A percentile compares a stretch with the other conserved stretches of the same genome.
Conservation (phyloP, 768 basidiomycete genomes). For the Suillus spraguei region DNA sequence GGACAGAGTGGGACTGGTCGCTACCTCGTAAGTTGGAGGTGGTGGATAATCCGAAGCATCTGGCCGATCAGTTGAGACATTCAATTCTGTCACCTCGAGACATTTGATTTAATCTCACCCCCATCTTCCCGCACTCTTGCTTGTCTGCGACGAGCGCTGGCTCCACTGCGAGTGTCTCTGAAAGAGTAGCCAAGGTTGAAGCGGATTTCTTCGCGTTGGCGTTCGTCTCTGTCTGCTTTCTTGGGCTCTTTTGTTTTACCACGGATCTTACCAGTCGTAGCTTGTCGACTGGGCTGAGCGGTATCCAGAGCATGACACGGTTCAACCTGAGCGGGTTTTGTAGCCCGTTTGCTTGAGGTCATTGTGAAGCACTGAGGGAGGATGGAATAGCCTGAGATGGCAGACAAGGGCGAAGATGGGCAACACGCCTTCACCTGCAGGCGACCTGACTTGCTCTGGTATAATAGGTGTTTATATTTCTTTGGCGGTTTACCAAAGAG, state of each 20-base stretch:
- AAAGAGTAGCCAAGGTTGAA: slow-evolving; percentile 35
- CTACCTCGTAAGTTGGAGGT: slow-evolving; percentile 75
- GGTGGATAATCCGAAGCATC: slow-evolving; percentile 62
- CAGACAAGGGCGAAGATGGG: slow-evolving; percentile 40
- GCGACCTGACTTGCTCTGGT: slow-evolving; percentile 34
- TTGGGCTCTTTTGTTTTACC: slow-evolving; percentile 40
- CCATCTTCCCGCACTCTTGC: slow-evolving; percentile 32
- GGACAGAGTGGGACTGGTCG: slow-evolving; percentile 47
- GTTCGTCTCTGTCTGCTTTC: slow-evolving; percentile 44
- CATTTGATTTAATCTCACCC: slow-evolving; percentile 25
- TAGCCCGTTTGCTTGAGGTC: slow-evolving; percentile 36
- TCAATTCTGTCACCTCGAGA: slow-evolving; percentile 7
- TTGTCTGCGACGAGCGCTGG: slow-evolving; percentile 27
- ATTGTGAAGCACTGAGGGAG: slow-evolving; percentile 38
- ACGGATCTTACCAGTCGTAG: slow-evolving; percentile 41
- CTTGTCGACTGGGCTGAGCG: slow-evolving; percentile 54
- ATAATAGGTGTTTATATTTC: slow-evolving; percentile 27
- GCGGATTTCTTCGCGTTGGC: slow-evolving; percentile 46
- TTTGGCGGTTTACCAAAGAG: slow-evolving; percentile 32
- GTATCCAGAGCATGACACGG: slow-evolving; percentile 63
- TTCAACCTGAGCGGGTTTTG: slow-evolving; percentile 36
- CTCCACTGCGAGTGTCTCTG: slow-evolving; percentile 28
- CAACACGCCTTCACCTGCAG: slow-evolving; percentile 40
- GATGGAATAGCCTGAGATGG: slow-evolving; percentile 32
- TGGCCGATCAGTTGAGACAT: slow-evolving; percentile 31